Conservation (phyloP, 2,329 filamentous ascomycete genomes). For the Colletotrichum lentis region DNA sequence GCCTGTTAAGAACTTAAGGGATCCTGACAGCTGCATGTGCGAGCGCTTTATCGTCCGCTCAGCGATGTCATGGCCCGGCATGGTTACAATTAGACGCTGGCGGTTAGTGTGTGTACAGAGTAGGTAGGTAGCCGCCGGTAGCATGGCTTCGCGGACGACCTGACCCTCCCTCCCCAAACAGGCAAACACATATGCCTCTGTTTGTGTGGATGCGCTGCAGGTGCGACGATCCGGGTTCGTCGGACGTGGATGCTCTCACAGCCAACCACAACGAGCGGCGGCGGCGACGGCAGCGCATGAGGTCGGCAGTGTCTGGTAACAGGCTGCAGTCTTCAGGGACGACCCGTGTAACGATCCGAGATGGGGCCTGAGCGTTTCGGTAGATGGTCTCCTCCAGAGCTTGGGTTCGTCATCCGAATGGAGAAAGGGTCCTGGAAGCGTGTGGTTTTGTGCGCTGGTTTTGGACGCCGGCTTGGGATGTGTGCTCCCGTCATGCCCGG, state of each 20-base stretch:
- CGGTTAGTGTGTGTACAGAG: background rate
- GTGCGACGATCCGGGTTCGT: slow-evolving; percentile 25
- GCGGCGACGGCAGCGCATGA: background rate
- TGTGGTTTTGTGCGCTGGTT: slow-evolving; percentile 17
- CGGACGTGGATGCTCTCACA: slow-evolving; percentile 2
- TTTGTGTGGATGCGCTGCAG: slow-evolving; percentile 28
- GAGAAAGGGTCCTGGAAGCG: slow-evolving; percentile 3
- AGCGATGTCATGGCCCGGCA: slow-evolving; percentile 4
- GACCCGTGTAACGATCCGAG: slow-evolving; percentile 14
- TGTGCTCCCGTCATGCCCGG: background rate
- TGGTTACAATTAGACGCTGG: background rate
- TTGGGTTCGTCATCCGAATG: slow-evolving; percentile 26
- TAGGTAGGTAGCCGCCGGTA: no score
- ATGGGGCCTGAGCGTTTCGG: slow-evolving; percentile 28
- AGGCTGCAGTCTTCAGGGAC: slow-evolving; percentile 10
- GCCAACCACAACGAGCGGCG: slow-evolving; percentile 8
- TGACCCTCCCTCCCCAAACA: slow-evolving; percentile 16
- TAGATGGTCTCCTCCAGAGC: slow-evolving; percentile 27
- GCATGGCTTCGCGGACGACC: slow-evolving; percentile 19
- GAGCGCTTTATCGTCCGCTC: slow-evolving; percentile 2
- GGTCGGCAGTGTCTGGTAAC: background rate
- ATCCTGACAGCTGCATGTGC: background rate
- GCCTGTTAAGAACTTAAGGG: background rate
- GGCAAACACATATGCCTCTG: slow-evolving; percentile 26
- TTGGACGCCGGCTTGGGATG: slow-evolving; percentile 5